These are phyloP conservation scores for Syncephalastrum sp. DNA, from an alignment of 371 early-diverging fungal genomes.

Conservation along the genomic window DNA sequence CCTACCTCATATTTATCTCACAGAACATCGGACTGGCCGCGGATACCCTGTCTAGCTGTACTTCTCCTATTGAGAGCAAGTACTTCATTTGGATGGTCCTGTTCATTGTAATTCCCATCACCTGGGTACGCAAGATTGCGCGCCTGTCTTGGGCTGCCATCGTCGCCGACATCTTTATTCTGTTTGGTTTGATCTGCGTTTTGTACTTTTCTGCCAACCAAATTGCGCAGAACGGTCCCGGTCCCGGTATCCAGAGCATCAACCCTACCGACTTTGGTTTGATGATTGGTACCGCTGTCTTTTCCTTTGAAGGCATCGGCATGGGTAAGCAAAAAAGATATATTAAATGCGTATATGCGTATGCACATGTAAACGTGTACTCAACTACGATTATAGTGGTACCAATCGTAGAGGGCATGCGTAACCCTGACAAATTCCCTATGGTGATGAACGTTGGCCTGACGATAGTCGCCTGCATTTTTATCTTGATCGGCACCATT, in stretches of 20 bases:
- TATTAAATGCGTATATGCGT: background rate
- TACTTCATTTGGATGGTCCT: conserved; percentile 72
- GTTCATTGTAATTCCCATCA: conserved; percentile 72
- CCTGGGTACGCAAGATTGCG: conserved; percentile 77
- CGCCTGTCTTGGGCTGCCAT: conserved; percentile 70
- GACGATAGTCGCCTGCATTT: conserved; percentile 57
- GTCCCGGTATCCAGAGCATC: conserved; percentile 44
- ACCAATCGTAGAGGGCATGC: conserved; percentile 63
- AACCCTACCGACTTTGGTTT: conserved; percentile 60
- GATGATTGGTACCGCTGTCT: conserved; percentile 85
- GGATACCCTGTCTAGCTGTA: conserved; percentile 59
- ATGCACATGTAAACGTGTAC: background rate
- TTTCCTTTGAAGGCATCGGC: conserved; percentile 82
- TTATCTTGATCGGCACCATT: conserved; percentile 66
- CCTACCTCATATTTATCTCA: conserved; percentile 84
- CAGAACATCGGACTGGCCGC: conserved; percentile 73
- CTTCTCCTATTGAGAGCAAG: conserved; percentile 43
- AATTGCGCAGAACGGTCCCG: conserved; percentile 57
- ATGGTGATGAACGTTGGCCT: conserved; percentile 61
- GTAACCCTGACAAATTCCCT: conserved; percentile 61
- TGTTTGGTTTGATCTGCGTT: conserved; percentile 72
- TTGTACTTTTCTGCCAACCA: conserved; percentile 60
- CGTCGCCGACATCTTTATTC: conserved; percentile 80
- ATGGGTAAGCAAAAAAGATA: conserved; percentile 20
- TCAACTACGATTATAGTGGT: conserved; percentile 25